Percentiles rank a stretch among this genome's conserved stretches.
Evolutionary conservation across 2,329 filamentous ascomycete species (phyloP).

Genomic region (Anthostomella pinea): DNA sequence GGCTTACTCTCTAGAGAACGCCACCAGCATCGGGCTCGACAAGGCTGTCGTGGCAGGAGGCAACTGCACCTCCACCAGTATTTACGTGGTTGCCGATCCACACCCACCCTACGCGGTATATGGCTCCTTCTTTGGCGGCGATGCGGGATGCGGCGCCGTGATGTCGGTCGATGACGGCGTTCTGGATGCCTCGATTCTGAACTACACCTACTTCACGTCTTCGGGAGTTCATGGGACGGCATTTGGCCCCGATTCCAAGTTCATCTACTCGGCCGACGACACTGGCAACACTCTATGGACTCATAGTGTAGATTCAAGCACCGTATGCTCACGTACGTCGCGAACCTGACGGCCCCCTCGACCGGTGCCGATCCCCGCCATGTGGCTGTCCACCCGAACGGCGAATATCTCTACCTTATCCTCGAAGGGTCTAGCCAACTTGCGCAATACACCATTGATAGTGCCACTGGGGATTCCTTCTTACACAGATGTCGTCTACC

Average conservation of each 20-base stretch:
- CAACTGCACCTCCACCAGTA: conserved; percentile 20
- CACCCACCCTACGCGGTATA: conserved; percentile 27
- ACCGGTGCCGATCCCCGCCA: conserved; percentile 24
- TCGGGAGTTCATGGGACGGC: conserved; percentile 47
- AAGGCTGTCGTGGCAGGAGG: conserved; percentile 12
- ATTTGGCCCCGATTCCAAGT: conserved; percentile 41
- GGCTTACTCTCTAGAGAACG: conserved; percentile 23
- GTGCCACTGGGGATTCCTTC: not conserved
- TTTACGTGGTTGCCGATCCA: conserved; percentile 21
- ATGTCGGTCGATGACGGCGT: conserved; percentile 41
- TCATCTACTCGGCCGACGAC: conserved; percentile 48
- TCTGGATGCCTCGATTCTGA: conserved; percentile 40
- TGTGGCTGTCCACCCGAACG: conserved; percentile 23
- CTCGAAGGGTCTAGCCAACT: conserved; percentile 23
- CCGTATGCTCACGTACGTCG: conserved; percentile 13
- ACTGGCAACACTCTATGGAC: conserved; percentile 41
- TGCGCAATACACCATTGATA: conserved; percentile 17
- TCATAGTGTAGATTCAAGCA: conserved; percentile 18
- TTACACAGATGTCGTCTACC: conserved; percentile 7
- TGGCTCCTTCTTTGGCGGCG: conserved; percentile 21
- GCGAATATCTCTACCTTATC: conserved; percentile 24
- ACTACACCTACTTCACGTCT: conserved; percentile 41
- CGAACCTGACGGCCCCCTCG: conserved; percentile 11
- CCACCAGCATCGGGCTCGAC: conserved; percentile 17
- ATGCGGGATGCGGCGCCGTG: conserved; percentile 23